These are phyloP conservation scores for Solanum piurae DNA, from an alignment of 257 asterid species.

Conservation along the genomic window DNA sequence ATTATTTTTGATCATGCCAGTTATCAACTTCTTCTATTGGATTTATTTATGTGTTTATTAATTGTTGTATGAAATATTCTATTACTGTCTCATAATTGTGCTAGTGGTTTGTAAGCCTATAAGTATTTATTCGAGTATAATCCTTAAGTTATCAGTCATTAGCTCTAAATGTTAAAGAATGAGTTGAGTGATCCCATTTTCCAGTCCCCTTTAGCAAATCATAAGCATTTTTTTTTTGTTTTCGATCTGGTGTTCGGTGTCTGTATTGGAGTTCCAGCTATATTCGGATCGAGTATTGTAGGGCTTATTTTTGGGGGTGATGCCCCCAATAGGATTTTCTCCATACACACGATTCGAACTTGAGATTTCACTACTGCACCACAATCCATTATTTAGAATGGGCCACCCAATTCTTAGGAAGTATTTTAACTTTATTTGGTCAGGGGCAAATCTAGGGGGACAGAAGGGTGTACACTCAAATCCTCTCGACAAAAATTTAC, in stretches of 20 bases:
- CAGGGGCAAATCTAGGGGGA: neutral
- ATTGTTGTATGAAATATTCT: slow-evolving; percentile 28
- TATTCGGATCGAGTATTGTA: rapidly evolving
- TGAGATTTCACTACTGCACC: too few relatives aligned
- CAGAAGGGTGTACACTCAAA: neutral
- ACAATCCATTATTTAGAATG: too few relatives aligned
- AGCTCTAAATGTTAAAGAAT: too few relatives aligned
- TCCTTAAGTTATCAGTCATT: too few relatives aligned
- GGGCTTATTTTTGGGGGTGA: neutral
- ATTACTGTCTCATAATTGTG: neutral
- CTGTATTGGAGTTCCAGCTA: neutral
- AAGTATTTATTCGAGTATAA: neutral
- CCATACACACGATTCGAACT: neutral
- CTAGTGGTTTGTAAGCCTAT: neutral
- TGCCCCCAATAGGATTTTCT: neutral
- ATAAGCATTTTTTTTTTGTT: too few relatives aligned
- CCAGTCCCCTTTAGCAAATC: neutral
- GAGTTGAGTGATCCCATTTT: too few relatives aligned
- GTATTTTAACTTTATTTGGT: neutral
- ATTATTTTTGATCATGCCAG: slow-evolving; percentile 10
- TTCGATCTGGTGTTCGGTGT: too few relatives aligned
- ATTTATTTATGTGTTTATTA: slow-evolving; percentile 60
- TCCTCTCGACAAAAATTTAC: neutral
- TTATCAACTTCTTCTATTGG: slow-evolving; percentile 10
- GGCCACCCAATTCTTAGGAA: neutral